phyloP scores from a whole-genome alignment of 208 protist genomes.

The Crithidia fasciculata region DNA sequence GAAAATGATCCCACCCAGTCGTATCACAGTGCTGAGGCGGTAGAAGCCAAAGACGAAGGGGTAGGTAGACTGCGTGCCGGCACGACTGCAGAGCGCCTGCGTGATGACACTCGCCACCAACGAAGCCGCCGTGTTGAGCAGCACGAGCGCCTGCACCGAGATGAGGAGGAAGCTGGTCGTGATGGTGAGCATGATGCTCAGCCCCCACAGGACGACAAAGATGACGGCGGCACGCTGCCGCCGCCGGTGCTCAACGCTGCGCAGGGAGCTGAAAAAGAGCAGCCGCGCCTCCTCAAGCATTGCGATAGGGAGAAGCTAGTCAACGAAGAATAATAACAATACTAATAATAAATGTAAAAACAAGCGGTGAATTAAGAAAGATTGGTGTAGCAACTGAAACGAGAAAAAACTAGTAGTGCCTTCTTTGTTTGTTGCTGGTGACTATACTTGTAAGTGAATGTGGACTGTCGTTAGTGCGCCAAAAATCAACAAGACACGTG shows the following conservation, averaged over 20 bases:
- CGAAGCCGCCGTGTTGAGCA: slow-evolving; percentile 50
- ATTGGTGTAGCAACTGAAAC: too few species aligned
- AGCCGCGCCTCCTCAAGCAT: slow-evolving; percentile 13
- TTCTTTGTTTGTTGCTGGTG: neutral
- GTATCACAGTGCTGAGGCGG: slow-evolving; percentile 55
- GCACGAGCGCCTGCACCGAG: slow-evolving; percentile 43
- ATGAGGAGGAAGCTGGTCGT: slow-evolving; percentile 44
- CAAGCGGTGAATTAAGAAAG: neutral
- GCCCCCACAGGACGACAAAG: slow-evolving; percentile 50
- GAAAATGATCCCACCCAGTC: slow-evolving; percentile 57
- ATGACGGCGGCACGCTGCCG: slow-evolving; percentile 25
- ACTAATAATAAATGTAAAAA: neutral
- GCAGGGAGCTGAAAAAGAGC: slow-evolving; percentile 30
- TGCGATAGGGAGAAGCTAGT: neutral
- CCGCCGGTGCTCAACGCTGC: slow-evolving; percentile 23
- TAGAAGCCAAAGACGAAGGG: slow-evolving; percentile 61
- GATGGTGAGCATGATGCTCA: slow-evolving; percentile 40
- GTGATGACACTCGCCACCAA: slow-evolving; percentile 46
- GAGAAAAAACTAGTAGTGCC: too few species aligned
- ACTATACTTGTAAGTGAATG: too few species aligned
- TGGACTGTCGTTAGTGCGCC: too few species aligned
- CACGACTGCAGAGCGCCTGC: slow-evolving; percentile 20
- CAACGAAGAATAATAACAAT: neutral
- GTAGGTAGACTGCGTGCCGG: slow-evolving; percentile 13
- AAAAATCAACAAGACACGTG: too few species aligned